Base-by-base conservation (phyloP, 805 yeast species). In the Ascoidea rubescens region DNA sequence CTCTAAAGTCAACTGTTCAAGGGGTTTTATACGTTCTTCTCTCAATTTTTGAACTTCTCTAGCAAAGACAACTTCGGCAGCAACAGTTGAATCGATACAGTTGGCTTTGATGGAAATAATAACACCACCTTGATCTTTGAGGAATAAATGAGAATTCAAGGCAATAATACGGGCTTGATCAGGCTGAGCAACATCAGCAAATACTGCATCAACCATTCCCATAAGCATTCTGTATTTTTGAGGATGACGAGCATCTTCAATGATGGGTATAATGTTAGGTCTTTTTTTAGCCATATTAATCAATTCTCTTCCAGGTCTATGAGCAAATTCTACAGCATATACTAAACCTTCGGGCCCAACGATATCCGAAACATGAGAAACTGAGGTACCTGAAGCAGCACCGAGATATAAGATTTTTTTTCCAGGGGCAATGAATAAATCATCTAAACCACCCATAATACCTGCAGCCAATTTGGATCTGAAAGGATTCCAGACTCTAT, bases 111-210 rank as follows among this genome's bases (percentile, higher is more conserved):
- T 93, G 65, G 98, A 91, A 67, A 93, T 93, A 59, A 93, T 93
- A 60, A 93, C 99, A 69, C 96, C 96, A 74, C 99, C 99, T 73
- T 84, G 89, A 72, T 93, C 97, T 73, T 93, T 93, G 69, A 93
- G 80, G 85, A 93, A 93, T 80, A 91, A 78, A 73, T 93, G 99
- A 54, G 98, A 84, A 81, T 93, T 93, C 69, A 93, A 82, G 51
- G 98, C 99, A 70, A 93, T 91, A 69, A 93, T 93, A 85, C 99
- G 95, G 62, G 99, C 99, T 78, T 93, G 99, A 75, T 93, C 99
- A 47, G 99, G 99, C 78, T 93, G 99, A 60, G 99, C 99, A 69
- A 93, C 99, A 79, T 93, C 99, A 57, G 99, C 99, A 67, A 93
- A 93, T 56, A 93, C 98, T 68, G 82, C 87, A 72, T 93, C 99